Base-by-base conservation (phyloP, 1,284 basidiomycete species). In the Coniferiporia sulphurascens region DNA sequence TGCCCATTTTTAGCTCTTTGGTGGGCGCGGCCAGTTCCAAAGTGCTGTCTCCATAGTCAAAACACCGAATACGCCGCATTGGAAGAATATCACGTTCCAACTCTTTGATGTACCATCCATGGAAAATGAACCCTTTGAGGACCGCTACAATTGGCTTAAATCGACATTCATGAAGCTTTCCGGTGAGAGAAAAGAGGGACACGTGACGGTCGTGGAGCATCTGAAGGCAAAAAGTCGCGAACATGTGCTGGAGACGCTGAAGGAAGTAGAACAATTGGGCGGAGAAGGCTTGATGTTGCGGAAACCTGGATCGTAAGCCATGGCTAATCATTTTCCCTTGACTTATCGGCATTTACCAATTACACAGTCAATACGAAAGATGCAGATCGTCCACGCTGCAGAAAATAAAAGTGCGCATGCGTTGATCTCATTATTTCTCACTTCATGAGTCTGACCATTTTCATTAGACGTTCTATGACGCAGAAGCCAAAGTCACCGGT, bases 281-380 rank as follows among this genome's bases (percentile, higher is more conserved):
- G 86, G 85, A 0, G 85, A 88, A 70, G 86, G 86, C 21, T 68
- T 87, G 19, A 88, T 88, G 86, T 73, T 87, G n/a, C 73, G 85
- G 13, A 74, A 78, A 60, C 78, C 84, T 6, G 70, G 67, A 32
- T 82, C 80, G 77, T 80, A 60, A 62, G 77, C 73, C 13, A 5
- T 48, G n/a, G 34, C n/a, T 22, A 15, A 22, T 48, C 36, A 3
- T 35, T 45, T 15, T 19, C 17, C 17, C 17, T 38, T 43, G 21
- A 12, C 43, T n/a, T 6, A 2, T 15, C 21, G 21, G 21, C 8
- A 9, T 22, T 44, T 17, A 32, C 44, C 19, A 32, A 51, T 15
- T 48, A 13, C 9, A n/a, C 0, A 73, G 82, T 8, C 60, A 69
- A 48, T 88, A 88, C 63, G 83, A 84, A 65, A 78, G 77, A 5